A percentile compares a stretch with the other conserved stretches of the same genome.
phyloP scores from a whole-genome alignment of 2,329 filamentous ascomycete genomes.

The Leptosphaerulina australis region DNA sequence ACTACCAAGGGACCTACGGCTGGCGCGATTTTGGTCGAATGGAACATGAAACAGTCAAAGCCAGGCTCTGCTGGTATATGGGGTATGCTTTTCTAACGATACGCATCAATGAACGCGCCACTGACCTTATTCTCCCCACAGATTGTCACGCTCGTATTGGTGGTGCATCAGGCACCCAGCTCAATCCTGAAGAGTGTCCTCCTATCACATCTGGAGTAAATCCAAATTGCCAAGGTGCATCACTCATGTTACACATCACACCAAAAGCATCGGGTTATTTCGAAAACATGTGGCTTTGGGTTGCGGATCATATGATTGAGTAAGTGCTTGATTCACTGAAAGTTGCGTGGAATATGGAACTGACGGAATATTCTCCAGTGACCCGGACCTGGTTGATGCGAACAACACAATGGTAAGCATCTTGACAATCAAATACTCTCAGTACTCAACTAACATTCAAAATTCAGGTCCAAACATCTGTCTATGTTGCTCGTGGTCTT shows the following conservation, averaged over 20 bases:
- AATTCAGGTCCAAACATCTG: background rate
- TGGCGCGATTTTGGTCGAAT: constrained; percentile 72
- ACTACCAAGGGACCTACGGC: constrained; percentile 61
- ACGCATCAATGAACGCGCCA: no score
- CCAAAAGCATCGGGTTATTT: constrained; percentile 57
- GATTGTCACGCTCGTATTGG: background rate
- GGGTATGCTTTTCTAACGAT: constrained; percentile 37
- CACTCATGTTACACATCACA: constrained; percentile 57
- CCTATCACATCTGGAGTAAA: background rate
- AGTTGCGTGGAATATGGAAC: no score
- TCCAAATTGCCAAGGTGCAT: constrained; percentile 18
- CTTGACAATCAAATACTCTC: background rate
- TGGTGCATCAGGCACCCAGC: background rate
- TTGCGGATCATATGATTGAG: constrained; percentile 54
- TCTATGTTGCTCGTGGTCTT: constrained; percentile 68
- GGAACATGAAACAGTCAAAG: constrained; percentile 60
- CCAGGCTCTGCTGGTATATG: constrained; percentile 24
- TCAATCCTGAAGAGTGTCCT: background rate
- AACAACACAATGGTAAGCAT: background rate
- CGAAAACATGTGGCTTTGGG: constrained; percentile 62
- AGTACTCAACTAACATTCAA: no score
- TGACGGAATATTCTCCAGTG: no score
- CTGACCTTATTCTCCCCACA: no score
- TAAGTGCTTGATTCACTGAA: no score
- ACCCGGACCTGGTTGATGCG: no score